Evolutionary conservation across 2,329 filamentous ascomycete genomes (phyloP).

Genomic region (Ophiostoma piceae): DNA sequence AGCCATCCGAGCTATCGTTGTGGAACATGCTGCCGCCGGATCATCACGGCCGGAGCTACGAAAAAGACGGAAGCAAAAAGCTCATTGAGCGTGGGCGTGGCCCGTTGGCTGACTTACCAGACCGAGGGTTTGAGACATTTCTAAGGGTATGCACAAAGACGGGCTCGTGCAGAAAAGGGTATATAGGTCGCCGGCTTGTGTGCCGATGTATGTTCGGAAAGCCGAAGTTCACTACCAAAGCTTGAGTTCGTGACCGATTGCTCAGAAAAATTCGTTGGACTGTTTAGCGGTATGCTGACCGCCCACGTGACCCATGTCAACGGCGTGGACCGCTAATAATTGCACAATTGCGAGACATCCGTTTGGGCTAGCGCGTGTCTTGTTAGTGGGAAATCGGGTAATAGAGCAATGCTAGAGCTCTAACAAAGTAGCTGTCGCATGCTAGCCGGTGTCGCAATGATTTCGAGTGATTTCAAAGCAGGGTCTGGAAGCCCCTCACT

Average conservation of each 20-base stretch:
- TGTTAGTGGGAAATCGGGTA: conserved; percentile 2
- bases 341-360: not conserved
- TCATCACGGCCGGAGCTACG: not conserved
- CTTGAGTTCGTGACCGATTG: not conserved
- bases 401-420: not conserved
- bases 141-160: not conserved
- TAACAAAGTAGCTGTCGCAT: not conserved
- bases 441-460: conserved; percentile 21
- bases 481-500: not conserved
- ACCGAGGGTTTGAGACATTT: conserved; percentile 75
- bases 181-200: not conserved
- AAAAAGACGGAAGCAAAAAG: not conserved
- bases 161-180: not conserved
- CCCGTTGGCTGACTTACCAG: conserved; percentile 48
- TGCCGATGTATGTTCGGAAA: not conserved
- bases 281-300: not conserved
- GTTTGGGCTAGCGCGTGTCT: not conserved
- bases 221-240: not conserved
- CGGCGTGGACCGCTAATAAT: not conserved
- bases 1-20: not conserved
- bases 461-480: conserved; percentile 25
- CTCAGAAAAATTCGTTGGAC: not conserved
- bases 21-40: not conserved
- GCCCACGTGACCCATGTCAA: not conserved
- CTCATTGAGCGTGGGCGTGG: not conserved